Conservation (phyloP, 805 yeast species). For the Candida quercuum region DNA sequence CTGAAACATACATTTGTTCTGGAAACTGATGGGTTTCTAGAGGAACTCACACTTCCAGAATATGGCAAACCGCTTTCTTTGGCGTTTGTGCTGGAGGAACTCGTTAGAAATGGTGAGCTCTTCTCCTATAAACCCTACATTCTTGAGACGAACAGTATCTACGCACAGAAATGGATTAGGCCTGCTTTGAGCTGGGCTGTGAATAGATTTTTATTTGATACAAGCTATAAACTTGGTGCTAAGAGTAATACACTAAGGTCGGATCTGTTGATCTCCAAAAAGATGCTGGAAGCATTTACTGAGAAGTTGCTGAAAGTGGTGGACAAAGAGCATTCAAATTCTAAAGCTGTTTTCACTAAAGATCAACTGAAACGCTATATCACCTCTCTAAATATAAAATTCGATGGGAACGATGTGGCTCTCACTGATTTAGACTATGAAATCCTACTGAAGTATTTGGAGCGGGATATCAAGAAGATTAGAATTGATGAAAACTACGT, state of each 20-base stretch:
- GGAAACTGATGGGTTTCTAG: constrained; percentile 21
- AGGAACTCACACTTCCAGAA: constrained; percentile 22
- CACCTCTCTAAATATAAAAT: constrained; percentile 1
- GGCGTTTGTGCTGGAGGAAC: constrained; percentile 29
- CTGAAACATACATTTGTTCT: constrained; percentile 18
- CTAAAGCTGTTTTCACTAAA: constrained; percentile 11
- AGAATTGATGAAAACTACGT: constrained; percentile 13
- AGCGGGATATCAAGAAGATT: constrained; percentile 16
- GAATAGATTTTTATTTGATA: constrained; percentile 18
- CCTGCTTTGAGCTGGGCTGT: constrained; percentile 21
- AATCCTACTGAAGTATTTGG: constrained; percentile 15
- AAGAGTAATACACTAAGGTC: constrained; percentile 11
- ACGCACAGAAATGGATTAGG: constrained; percentile 18
- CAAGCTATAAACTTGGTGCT: constrained; percentile 16
- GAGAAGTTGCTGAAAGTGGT: constrained; percentile 6
- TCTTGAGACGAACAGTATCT: constrained; percentile 14
- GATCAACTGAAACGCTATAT: constrained; percentile 10
- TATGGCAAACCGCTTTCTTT: constrained; percentile 32
- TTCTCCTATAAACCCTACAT: constrained; percentile 22
- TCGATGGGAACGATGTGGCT: neutral
- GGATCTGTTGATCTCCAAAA: constrained; percentile 17
- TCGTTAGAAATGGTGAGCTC: constrained; percentile 25
- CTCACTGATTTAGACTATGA: constrained; percentile 18
- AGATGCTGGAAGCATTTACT: constrained; percentile 12
- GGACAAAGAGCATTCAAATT: neutral